Base-by-base conservation (phyloP, 2,329 filamentous ascomycete genomes). In the Aspergillus sp. region DNA sequence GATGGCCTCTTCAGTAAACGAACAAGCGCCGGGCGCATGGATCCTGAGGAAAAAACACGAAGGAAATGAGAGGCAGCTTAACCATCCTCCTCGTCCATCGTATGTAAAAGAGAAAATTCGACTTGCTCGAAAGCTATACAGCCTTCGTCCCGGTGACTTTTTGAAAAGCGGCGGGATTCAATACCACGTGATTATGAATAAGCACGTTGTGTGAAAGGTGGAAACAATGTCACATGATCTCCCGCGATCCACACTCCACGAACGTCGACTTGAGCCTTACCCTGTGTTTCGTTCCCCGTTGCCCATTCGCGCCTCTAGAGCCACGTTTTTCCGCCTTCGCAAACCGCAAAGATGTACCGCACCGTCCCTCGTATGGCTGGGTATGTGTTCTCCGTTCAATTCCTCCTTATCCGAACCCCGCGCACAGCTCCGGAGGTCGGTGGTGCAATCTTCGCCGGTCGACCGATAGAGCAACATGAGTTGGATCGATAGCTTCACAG, bases 1-100 rank as follows among this genome's bases (percentile, higher is more conserved):
- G 68, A 69, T 53, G 66, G 66, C 58, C 66, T 67, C 63, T 65
- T 68, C 64, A 70, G 56, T 49, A 71, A 56, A 61, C 67, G 65
- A 59, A 69, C 63, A 62, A 72, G 62, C 61, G 67, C 69, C 61
- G 67, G 63, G 58, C 69, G 67, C 69, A 72, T 72, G 54, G 53
- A 56, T 60, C 51, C 44, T 58, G 49, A 50, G 47, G 50, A 30
- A 37, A 54, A 50, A 48, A 37, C 49, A 41, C 35, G 44, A 41
- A 30, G 45, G 45, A 48, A 50, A 53, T 46, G 48, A 49, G 43
- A 43, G 50, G 43, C 48, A 52, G 46, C 51, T 47, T 58, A 51
- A 62, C 53, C 66, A 68, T 65, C 60, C 56, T 65, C 53, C 52
- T 59, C 46, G 49, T 49, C 44, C 30, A 33, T 44, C 25, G 15